Evolutionary conservation across 2,329 filamentous ascomycete species (phyloP).

Genomic region (Botrytis tulipae): DNA sequence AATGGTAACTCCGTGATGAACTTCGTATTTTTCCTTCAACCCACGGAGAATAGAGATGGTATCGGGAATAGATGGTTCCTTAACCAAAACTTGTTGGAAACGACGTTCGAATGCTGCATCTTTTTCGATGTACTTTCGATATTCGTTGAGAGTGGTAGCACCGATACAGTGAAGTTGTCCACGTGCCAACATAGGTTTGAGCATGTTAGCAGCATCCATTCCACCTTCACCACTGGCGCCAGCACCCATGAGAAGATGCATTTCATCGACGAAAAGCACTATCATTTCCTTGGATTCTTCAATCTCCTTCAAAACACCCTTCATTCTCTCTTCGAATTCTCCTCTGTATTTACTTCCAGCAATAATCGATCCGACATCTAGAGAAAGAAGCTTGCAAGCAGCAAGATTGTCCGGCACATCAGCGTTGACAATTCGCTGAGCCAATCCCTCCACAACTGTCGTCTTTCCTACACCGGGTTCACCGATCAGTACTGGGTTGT

Average conservation of each 20-base stretch:
- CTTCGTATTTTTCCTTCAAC: conserved; percentile 96
- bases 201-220: conserved; percentile 96
- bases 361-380: conserved; percentile 92
- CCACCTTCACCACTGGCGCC: conserved; percentile 92
- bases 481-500: conserved; percentile 97
- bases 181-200: conserved; percentile 97
- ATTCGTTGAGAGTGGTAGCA: conserved; percentile 91
- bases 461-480: conserved; percentile 99
- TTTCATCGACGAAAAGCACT: conserved; percentile 97
- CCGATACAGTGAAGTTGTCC: conserved; percentile 98
- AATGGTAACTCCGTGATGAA: conserved; percentile 96
- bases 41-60: conserved; percentile 98
- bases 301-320: conserved; percentile 97
- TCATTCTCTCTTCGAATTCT: conserved; percentile 99
- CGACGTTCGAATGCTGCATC: conserved; percentile 96
- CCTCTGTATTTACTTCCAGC: conserved; percentile 98
- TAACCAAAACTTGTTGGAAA: conserved; percentile 97
- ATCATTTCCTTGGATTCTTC: conserved; percentile 94
- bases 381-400: conserved; percentile 87
- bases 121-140: conserved; percentile 99
- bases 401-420: conserved; percentile 96
- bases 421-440: conserved; percentile 91
- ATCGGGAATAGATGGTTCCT: conserved; percentile 84
- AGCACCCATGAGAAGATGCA: conserved; percentile 97
- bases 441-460: conserved; percentile 93